A percentile compares a stretch with the other conserved stretches of the same genome.
phyloP scores from a whole-genome alignment of 495 filamentous ascomycete species.

The Tuber brumale region DNA sequence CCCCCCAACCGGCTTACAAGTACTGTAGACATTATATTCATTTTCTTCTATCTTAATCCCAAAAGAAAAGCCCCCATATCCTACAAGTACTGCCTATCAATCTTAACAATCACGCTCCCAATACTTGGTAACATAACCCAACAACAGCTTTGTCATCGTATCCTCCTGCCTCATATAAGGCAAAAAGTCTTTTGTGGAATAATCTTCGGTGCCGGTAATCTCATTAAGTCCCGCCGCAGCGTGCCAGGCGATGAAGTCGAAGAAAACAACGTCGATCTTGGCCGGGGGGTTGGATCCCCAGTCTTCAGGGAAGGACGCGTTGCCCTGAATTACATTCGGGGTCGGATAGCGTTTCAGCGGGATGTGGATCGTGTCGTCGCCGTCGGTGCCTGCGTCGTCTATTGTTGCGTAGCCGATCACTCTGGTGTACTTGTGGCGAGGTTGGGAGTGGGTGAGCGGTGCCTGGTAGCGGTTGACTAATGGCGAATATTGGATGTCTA shows the following conservation, averaged over 20 bases:
- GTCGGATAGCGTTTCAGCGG: constrained; percentile 66
- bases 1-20: too few relatives aligned
- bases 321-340: constrained; percentile 72
- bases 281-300: constrained; percentile 50
- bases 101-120: constrained; percentile 56
- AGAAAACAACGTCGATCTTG: constrained; percentile 77
- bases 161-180: constrained; percentile 55
- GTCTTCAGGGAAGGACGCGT: constrained; percentile 51
- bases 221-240: constrained; percentile 62
- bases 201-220: constrained; percentile 56
- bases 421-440: constrained; percentile 37
- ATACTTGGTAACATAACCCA: constrained; percentile 69
- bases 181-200: constrained; percentile 54
- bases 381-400: constrained; percentile 77
- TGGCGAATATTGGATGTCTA: constrained; percentile 51
- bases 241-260: constrained; percentile 81
- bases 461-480: constrained; percentile 49
- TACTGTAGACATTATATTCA: neutral
- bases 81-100: neutral
- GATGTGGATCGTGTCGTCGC: constrained; percentile 82
- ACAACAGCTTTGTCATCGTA: constrained; percentile 67
- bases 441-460: neutral
- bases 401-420: constrained; percentile 79
- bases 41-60: neutral
- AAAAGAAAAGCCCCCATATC: neutral